Evolutionary conservation across 768 basidiomycete genomes (phyloP).

Genomic region (Coprinopsis cinerea): DNA sequence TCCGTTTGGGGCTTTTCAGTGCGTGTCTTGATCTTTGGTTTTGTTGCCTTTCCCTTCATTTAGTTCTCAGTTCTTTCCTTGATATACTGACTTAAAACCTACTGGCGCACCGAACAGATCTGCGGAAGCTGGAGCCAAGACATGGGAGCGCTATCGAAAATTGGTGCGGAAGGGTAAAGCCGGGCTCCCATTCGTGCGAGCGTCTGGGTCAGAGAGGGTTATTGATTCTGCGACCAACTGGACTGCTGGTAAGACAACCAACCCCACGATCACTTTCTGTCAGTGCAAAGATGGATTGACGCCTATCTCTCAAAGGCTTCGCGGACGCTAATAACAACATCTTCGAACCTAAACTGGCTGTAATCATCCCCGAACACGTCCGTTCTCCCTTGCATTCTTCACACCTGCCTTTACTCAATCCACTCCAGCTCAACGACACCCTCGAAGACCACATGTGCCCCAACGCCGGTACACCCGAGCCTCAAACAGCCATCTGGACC

Average conservation of each 20-base stretch:
- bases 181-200: constrained; percentile 42
- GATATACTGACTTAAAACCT: not conserved
- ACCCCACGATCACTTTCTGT: not conserved
- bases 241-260: constrained; percentile 54
- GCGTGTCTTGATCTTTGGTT: constrained; percentile 16
- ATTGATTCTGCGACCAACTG: constrained; percentile 66
- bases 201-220: constrained; percentile 50
- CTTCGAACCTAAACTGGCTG: constrained; percentile 43
- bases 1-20: constrained; percentile 65
- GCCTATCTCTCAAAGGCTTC: constrained; percentile 42
- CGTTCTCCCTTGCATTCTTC: constrained; percentile 12
- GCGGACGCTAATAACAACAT: constrained; percentile 40
- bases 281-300: not conserved
- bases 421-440: constrained; percentile 52
- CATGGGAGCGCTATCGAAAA: constrained; percentile 48
- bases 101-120: constrained; percentile 21
- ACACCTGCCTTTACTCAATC: not conserved
- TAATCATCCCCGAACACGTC: constrained; percentile 55
- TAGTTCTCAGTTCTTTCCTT: too few relatives aligned
- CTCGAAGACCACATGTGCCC: constrained; percentile 64
- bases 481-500: constrained; percentile 49
- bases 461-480: constrained; percentile 39
- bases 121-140: constrained; percentile 41
- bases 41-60: not conserved
- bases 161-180: constrained; percentile 37